phyloP scores from a whole-genome alignment of 2,329 filamentous ascomycete genomes.

The Aspergillus sergii region DNA sequence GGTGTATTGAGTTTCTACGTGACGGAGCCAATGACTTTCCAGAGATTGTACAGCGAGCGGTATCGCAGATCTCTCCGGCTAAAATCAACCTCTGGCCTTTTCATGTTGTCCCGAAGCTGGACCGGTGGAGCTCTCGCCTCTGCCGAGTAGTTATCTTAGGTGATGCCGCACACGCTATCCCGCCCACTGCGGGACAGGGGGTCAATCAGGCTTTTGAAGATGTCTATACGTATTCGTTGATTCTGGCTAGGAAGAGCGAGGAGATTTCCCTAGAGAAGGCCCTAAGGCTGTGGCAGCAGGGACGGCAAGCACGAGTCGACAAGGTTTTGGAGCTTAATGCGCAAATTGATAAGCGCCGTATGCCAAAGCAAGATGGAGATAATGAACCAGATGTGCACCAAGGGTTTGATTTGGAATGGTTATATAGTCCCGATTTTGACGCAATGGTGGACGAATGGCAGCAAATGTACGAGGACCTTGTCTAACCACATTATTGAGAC shows the following conservation, averaged over 20 bases:
- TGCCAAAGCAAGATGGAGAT: constrained; percentile 37
- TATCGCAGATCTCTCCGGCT: constrained; percentile 37
- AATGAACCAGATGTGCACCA: constrained; percentile 16
- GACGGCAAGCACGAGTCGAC: constrained; percentile 52
- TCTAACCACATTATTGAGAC: neutral
- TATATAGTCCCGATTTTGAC: constrained; percentile 47
- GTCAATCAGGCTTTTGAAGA: constrained; percentile 62
- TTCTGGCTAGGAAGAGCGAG: constrained; percentile 33
- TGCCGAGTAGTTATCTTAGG: constrained; percentile 54
- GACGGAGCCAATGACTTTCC: constrained; percentile 38
- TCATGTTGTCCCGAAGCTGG: constrained; percentile 51
- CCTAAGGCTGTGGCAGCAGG: constrained; percentile 51
- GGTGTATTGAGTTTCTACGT: constrained; percentile 39
- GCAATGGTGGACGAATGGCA: constrained; percentile 36
- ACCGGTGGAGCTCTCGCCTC: constrained; percentile 45
- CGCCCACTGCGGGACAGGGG: constrained; percentile 63
- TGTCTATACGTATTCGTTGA: constrained; percentile 48
- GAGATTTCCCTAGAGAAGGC: constrained; percentile 29
- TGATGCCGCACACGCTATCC: constrained; percentile 65
- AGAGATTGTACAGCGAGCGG: constrained; percentile 40
- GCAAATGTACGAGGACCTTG: neutral
- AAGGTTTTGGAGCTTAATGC: constrained; percentile 52
- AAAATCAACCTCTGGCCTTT: constrained; percentile 55
- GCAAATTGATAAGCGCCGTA: constrained; percentile 51
- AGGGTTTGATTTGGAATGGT: constrained; percentile 45